Percentiles rank a stretch among this genome's conserved stretches.
Evolutionary conservation across 2,329 filamentous ascomycete genomes (phyloP).

Genomic region (Colletotrichum horii): DNA sequence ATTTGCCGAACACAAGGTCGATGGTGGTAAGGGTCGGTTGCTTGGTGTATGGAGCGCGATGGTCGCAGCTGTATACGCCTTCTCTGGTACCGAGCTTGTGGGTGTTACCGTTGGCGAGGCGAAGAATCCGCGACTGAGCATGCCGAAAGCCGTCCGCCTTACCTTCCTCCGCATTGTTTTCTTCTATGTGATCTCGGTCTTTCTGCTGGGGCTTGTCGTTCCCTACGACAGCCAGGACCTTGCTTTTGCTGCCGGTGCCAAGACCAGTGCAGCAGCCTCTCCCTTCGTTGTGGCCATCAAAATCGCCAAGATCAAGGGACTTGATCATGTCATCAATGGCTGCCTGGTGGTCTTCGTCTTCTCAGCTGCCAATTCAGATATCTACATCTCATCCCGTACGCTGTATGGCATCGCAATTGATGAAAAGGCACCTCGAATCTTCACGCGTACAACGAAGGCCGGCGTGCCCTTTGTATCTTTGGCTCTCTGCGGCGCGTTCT

Average conservation of each 20-base stretch:
- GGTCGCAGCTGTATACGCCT: slow-evolving; percentile 43
- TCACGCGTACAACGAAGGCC: slow-evolving; percentile 36
- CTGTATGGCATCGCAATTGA: slow-evolving; percentile 44
- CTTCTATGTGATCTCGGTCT: slow-evolving; percentile 71
- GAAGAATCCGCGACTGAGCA: slow-evolving; percentile 70
- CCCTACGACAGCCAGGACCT: slow-evolving; percentile 59
- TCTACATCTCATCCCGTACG: slow-evolving; percentile 45
- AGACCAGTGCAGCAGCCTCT: slow-evolving; percentile 32
- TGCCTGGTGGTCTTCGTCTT: slow-evolving; percentile 12
- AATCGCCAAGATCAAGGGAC: slow-evolving; percentile 4
- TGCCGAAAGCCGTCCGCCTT: slow-evolving; percentile 70
- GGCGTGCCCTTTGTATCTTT: slow-evolving; percentile 49
- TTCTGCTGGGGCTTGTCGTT: slow-evolving; percentile 71
- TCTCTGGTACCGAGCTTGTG: slow-evolving; percentile 66
- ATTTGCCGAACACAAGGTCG: slow-evolving; percentile 39
- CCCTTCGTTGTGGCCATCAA: slow-evolving; percentile 11
- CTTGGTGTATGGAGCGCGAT: slow-evolving; percentile 44
- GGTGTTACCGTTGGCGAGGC: slow-evolving; percentile 74
- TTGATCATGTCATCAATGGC: slow-evolving; percentile 14
- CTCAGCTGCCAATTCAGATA: slow-evolving; percentile 4
- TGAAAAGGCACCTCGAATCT: slow-evolving; percentile 41
- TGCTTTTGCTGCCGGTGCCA: slow-evolving; percentile 44
- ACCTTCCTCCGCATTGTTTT: slow-evolving; percentile 73
- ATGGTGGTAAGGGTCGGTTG: slow-evolving; percentile 40
- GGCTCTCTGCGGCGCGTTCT: slow-evolving; percentile 37